Evolutionary conservation across 169 alveolate genomes (phyloP).

Genomic region (Plasmodium relictum): DNA sequence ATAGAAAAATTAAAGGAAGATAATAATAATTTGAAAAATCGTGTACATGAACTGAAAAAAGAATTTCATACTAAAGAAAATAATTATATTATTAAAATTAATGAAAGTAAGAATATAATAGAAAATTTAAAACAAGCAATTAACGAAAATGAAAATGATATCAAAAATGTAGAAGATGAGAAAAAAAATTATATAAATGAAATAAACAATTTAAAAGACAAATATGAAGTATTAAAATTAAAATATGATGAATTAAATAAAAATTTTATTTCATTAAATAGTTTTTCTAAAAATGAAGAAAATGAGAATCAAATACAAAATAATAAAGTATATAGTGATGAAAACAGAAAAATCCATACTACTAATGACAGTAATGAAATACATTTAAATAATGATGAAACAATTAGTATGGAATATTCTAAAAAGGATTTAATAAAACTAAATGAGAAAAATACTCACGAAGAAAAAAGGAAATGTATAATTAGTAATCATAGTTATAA

Average conservation of each 20-base stretch:
- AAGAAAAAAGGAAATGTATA: not conserved
- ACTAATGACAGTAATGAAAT: not conserved
- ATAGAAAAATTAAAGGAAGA: conserved; percentile 20
- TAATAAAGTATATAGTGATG: not conserved
- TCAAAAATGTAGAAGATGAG: conserved; percentile 12
- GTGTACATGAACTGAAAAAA: conserved; percentile 22
- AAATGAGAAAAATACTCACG: not conserved
- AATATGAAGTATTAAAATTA: conserved; percentile 6
- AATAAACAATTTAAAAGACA: conserved; percentile 18
- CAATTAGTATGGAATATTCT: not conserved
- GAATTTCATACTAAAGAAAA: conserved; percentile 42
- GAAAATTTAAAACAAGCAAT: conserved; percentile 31
- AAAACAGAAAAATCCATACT: not conserved
- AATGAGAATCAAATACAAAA: not conserved
- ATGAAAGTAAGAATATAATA: conserved; percentile 39
- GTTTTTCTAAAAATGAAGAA: not conserved
- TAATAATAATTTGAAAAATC: conserved; percentile 5
- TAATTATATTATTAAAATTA: conserved; percentile 32
- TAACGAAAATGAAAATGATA: conserved; percentile 14
- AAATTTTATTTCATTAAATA: not conserved
- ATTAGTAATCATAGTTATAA: not conserved
- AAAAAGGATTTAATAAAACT: not conserved
- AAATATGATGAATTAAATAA: conserved; percentile 8
- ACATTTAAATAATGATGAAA: not conserved
- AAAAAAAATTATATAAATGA: conserved; percentile 38